Conservation (phyloP, 306 rosid genomes). For the Vachellia pachyceras region DNA sequence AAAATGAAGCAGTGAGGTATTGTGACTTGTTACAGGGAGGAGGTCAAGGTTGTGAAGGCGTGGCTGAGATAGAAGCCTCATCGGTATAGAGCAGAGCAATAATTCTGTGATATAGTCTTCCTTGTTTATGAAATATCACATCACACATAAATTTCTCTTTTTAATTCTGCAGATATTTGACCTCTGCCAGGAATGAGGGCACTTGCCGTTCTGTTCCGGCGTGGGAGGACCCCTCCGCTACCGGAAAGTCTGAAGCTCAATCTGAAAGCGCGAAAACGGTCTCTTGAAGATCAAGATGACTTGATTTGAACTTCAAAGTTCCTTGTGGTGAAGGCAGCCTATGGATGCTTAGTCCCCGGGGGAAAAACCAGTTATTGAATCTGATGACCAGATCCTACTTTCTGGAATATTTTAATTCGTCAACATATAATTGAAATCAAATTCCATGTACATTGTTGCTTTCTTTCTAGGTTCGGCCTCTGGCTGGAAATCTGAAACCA, state of each 20-base stretch:
- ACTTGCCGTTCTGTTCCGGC: slow-evolving; percentile 90
- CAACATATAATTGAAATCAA: not conserved
- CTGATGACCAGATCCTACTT: slow-evolving; percentile 21
- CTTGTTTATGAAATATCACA: slow-evolving; percentile 13
- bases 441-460: not conserved
- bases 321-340: slow-evolving; percentile 32
- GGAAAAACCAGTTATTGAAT: not conserved
- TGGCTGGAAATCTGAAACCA: not conserved
- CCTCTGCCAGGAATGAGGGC: slow-evolving; percentile 90
- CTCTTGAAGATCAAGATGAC: slow-evolving; percentile 91
- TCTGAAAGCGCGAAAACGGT: slow-evolving; percentile 78
- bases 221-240: slow-evolving; percentile 91
- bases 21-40: slow-evolving; percentile 96
- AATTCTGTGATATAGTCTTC: slow-evolving; percentile 11
- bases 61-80: slow-evolving; percentile 97
- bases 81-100: slow-evolving; percentile 58
- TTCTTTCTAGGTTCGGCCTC: not conserved
- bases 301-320: slow-evolving; percentile 45
- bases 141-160: slow-evolving; percentile 6
- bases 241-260: slow-evolving; percentile 90
- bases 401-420: not conserved
- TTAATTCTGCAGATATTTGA: slow-evolving; percentile 69
- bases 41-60: slow-evolving; percentile 94
- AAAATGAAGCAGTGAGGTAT: slow-evolving; percentile 83
- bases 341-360: slow-evolving; percentile 22